Percentiles rank a stretch among this genome's conserved stretches.
phyloP scores from a whole-genome alignment of 2,329 filamentous ascomycete species.

The Rhynchosporium graminicola region DNA sequence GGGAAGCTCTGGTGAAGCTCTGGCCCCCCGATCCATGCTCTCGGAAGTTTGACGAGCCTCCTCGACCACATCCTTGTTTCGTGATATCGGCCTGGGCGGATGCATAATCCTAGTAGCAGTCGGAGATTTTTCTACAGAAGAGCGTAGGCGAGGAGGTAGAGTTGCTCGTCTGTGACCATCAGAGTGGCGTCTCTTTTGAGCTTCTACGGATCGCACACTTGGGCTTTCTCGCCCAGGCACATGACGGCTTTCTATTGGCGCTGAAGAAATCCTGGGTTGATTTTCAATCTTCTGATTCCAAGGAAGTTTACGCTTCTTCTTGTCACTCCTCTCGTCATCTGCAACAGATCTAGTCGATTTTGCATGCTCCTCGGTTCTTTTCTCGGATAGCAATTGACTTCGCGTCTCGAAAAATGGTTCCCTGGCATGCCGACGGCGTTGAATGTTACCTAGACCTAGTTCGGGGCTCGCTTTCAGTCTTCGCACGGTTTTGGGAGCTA shows the following conservation, averaged over 20 bases:
- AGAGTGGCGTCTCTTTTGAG: slow-evolving; percentile 3
- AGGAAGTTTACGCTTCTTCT: background rate
- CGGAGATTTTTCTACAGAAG: background rate
- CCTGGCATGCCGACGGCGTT: background rate
- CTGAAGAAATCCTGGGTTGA: background rate
- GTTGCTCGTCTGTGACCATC: slow-evolving; percentile 3
- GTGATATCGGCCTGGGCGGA: background rate
- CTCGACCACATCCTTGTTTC: background rate
- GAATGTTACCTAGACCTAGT: background rate
- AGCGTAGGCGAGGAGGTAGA: slow-evolving; percentile 8
- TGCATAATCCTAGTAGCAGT: background rate
- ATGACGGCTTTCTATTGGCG: background rate
- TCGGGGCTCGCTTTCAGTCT: background rate
- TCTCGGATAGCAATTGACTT: slow-evolving; percentile 23
- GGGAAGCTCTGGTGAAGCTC: slow-evolving; percentile 10
- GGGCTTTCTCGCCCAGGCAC: background rate
- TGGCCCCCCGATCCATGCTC: background rate
- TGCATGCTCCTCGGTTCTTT: background rate
- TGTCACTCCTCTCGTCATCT: background rate
- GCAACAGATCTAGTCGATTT: background rate
- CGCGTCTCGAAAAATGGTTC: slow-evolving; percentile 29
- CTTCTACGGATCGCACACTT: background rate
- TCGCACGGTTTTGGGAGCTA: background rate
- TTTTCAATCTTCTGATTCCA: background rate
- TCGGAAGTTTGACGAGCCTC: background rate